Percentiles rank a stretch among this genome's conserved stretches.
Conservation (phyloP, 1,284 basidiomycete species). For the Austroboletus niveus region DNA sequence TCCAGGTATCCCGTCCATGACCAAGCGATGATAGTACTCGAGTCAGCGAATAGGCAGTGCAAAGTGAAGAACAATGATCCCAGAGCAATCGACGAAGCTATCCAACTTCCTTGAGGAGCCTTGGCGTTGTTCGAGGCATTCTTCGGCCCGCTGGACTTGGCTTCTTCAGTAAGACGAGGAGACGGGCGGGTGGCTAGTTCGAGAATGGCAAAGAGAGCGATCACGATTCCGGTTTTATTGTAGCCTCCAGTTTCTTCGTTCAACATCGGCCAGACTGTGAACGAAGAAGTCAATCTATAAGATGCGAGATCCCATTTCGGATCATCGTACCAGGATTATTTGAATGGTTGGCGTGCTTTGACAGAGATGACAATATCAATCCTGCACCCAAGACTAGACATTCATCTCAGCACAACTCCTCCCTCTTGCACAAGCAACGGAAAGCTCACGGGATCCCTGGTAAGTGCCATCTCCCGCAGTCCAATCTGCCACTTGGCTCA, state of each 20-base stretch:
- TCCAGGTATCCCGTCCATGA: slow-evolving; percentile 83
- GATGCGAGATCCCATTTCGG: neutral
- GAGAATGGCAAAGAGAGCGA: slow-evolving; percentile 52
- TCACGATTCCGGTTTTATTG: slow-evolving; percentile 63
- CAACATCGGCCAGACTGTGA: slow-evolving; percentile 78
- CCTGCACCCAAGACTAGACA: slow-evolving; percentile 62
- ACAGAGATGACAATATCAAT: slow-evolving; percentile 65
- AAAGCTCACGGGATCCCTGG: slow-evolving; percentile 56
- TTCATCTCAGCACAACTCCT: neutral
- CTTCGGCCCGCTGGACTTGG: slow-evolving; percentile 4
- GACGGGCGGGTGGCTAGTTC: slow-evolving; percentile 43
- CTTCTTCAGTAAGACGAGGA: slow-evolving; percentile 9
- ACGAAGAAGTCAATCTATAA: neutral
- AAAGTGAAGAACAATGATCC: slow-evolving; percentile 76
- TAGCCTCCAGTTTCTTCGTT: slow-evolving; percentile 66
- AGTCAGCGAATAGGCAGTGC: slow-evolving; percentile 78
- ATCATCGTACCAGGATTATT: slow-evolving; percentile 69
- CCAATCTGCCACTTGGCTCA: slow-evolving; percentile 59
- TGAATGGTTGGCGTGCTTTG: slow-evolving; percentile 77
- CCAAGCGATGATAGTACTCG: slow-evolving; percentile 86
- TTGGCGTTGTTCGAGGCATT: slow-evolving; percentile 9
- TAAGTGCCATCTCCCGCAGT: slow-evolving; percentile 45
- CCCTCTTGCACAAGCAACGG: neutral
- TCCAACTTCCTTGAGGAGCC: slow-evolving; percentile 37
- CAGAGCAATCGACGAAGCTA: slow-evolving; percentile 58